A percentile compares a stretch with the other conserved stretches of the same genome.
phyloP scores from a whole-genome alignment of 345 rosid genomes.

The Pugionium cornutum region DNA sequence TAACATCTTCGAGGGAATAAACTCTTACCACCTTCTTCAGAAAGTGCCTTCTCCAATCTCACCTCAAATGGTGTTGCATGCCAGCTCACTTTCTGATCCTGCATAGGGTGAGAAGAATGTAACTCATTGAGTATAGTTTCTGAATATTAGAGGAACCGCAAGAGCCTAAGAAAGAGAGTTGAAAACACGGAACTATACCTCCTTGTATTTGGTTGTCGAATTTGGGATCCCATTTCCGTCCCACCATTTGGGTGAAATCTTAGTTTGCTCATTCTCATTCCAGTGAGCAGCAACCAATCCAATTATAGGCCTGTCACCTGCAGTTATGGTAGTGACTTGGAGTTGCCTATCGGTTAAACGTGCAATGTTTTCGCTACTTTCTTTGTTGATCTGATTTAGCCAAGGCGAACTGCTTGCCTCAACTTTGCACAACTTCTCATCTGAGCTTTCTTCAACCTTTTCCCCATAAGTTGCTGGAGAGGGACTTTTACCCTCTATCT shows the following conservation, averaged over 20 bases:
- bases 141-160: neutral
- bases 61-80: conserved; percentile 98
- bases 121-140: conserved; percentile 3
- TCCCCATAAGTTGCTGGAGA: conserved; percentile 26
- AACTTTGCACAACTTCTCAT: conserved; percentile 29
- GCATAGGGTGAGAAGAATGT: conserved; percentile 32
- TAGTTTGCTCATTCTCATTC: conserved; percentile 59
- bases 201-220: conserved; percentile 93
- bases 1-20: conserved; percentile 31
- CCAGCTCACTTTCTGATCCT: conserved; percentile 98
- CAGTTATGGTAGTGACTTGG: conserved; percentile 46
- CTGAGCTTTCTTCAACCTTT: conserved; percentile 20
- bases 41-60: conserved; percentile 93
- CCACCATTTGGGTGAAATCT: conserved; percentile 78
- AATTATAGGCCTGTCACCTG: conserved; percentile 80
- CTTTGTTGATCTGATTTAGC: conserved; percentile 27
- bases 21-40: conserved; percentile 44
- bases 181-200: conserved; percentile 50
- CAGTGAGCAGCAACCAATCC: conserved; percentile 91
- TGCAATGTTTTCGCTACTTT: conserved; percentile 33
- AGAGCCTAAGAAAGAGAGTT: conserved; percentile 10
- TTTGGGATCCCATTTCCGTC: conserved; percentile 99
- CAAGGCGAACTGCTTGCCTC: conserved; percentile 62
- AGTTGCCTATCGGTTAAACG: conserved; percentile 26
- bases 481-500: conserved; percentile 43